Conservation (phyloP, 352 stramenopile genomes). For the Globisporangium polare region DNA sequence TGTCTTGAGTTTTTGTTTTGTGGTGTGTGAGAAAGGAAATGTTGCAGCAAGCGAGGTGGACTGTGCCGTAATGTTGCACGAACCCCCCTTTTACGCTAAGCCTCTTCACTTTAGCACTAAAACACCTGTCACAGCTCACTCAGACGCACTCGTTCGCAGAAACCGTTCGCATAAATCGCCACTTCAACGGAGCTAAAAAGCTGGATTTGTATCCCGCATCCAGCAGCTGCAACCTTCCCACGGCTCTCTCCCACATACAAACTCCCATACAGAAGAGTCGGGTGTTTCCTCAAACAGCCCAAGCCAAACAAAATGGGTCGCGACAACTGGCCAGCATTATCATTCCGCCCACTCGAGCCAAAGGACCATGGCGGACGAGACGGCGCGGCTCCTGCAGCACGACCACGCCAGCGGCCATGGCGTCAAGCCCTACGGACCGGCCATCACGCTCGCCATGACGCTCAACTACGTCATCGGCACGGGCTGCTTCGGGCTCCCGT, state of each 20-base stretch:
- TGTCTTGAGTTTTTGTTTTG: neutral
- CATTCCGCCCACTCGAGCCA: neutral
- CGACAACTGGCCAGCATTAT: neutral
- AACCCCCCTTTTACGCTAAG: neutral
- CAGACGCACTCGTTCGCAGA: neutral
- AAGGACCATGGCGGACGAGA: constrained; percentile 19
- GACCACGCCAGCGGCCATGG: constrained; percentile 16
- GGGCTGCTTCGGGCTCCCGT: constrained; percentile 81
- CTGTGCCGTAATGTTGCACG: neutral
- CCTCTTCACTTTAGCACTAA: neutral
- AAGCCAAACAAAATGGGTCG: neutral
- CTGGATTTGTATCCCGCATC: neutral
- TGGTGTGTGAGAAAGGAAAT: neutral
- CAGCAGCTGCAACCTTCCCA: neutral
- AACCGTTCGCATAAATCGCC: neutral
- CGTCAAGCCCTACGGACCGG: constrained; percentile 67
- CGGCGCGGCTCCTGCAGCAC: constrained; percentile 23
- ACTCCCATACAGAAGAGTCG: neutral
- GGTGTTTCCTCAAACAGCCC: neutral
- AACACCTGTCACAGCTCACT: neutral
- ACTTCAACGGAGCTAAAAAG: neutral
- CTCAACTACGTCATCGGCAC: constrained; percentile 88
- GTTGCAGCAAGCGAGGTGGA: neutral
- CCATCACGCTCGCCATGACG: constrained; percentile 73
- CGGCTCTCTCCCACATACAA: constrained; percentile 6